Evolutionary conservation across 352 stramenopile species (phyloP).

Genomic region (Globisporangium apiculatum): DNA sequence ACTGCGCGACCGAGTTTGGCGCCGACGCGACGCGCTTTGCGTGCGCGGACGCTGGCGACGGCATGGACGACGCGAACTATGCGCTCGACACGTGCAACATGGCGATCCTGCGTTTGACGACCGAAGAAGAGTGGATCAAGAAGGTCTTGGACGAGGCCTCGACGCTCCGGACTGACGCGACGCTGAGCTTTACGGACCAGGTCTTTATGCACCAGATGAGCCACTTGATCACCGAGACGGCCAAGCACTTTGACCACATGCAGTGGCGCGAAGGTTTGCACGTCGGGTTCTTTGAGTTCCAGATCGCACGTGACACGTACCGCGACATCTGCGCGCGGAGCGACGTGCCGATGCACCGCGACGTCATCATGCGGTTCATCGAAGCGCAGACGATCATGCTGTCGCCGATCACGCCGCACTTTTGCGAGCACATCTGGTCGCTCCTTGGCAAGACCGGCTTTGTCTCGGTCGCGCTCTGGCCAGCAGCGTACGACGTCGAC

Average conservation of each 20-base stretch:
- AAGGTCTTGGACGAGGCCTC: constrained; percentile 84
- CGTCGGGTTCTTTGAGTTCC: constrained; percentile 98
- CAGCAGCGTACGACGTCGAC: constrained; percentile 81
- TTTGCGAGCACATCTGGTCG: constrained; percentile 91
- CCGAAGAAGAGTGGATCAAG: constrained; percentile 97
- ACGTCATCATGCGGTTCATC: constrained; percentile 92
- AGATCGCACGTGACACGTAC: constrained; percentile 97
- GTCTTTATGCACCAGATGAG: constrained; percentile 98
- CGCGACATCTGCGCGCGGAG: constrained; percentile 91
- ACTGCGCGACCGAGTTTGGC: constrained; percentile 94
- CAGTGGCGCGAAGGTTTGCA: constrained; percentile 96
- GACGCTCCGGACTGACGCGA: constrained; percentile 67
- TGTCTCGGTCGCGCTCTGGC: constrained; percentile 88
- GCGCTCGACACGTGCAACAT: constrained; percentile 95
- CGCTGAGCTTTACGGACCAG: constrained; percentile 88
- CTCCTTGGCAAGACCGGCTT: constrained; percentile 90
- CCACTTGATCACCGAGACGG: constrained; percentile 88
- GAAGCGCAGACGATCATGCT: constrained; percentile 92
- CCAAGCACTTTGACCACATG: constrained; percentile 86
- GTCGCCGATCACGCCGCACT: constrained; percentile 95
- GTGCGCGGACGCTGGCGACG: constrained; percentile 96
- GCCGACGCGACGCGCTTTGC: constrained; percentile 97
- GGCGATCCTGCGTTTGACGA: constrained; percentile 96
- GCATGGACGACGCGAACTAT: constrained; percentile 99
- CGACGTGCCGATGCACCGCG: constrained; percentile 86